Evolutionary conservation across 1,139 yeast genomes (phyloP).

Genomic region (Hemisphaericaspora subhashii): DNA sequence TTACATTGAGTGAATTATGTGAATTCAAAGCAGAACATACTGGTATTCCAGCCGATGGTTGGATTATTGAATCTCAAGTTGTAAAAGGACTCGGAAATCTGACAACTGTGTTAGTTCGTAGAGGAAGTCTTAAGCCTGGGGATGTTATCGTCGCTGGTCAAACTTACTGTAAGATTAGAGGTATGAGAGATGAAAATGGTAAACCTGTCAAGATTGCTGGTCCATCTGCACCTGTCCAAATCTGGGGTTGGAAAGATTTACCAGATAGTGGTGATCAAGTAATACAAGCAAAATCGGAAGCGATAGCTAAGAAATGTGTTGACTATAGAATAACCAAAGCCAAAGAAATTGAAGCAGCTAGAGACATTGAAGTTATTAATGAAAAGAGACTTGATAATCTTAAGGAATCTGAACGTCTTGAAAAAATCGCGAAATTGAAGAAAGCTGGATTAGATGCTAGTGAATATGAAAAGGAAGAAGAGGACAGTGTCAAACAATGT

Average conservation of each 20-base stretch:
- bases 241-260: conserved; percentile 91
- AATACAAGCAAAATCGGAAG: conserved; percentile 73
- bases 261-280: conserved; percentile 92
- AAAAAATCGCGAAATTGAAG: conserved; percentile 54
- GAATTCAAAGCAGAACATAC: conserved; percentile 70
- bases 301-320: conserved; percentile 72
- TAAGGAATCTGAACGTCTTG: conserved; percentile 49
- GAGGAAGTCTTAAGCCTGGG: conserved; percentile 77
- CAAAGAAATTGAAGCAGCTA: conserved; percentile 59
- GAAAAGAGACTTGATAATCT: conserved; percentile 50
- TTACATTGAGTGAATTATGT: conserved; percentile 78
- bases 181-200: conserved; percentile 77
- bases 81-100: conserved; percentile 83
- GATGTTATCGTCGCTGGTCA: conserved; percentile 77
- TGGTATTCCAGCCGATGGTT: conserved; percentile 71
- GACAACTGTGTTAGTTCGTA: conserved; percentile 79
- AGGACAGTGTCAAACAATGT: conserved; percentile 32
- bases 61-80: conserved; percentile 84
- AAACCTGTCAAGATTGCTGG: conserved; percentile 63
- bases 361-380: conserved; percentile 72
- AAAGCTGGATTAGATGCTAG: conserved; percentile 55
- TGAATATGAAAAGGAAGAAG: conserved; percentile 21
- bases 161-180: conserved; percentile 82
- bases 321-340: conserved; percentile 58
- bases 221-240: conserved; percentile 90